Evolutionary conservation across 2,329 filamentous ascomycete genomes (phyloP), one percentile per base, ranked within the genome.

Genomic region (Paecilomyces niveus): DNA sequence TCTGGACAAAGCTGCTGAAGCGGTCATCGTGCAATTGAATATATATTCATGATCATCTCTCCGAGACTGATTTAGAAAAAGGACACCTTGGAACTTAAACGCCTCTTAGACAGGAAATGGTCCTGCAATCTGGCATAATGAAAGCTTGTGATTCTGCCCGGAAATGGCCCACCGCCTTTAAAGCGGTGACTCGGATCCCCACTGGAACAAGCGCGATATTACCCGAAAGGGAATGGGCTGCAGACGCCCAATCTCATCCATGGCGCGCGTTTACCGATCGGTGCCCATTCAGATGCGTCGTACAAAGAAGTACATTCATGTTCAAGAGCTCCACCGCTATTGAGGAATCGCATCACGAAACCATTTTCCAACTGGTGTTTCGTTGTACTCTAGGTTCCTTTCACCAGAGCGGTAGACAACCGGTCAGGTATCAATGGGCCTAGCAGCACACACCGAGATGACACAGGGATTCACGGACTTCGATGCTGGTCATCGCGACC

Each of bases 401-500:
- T 26, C 4, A 9, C 45, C 22, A 11, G 18, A 49, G 13, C 32
- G 21, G 15, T 24, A 5, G 21, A 24, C 13, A n/a, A 24, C 15
- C 13, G 26, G 50, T 52, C 9, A 9, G 50, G 6, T 10, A 52
- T 26, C 24, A 5, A 26, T 21, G 10, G 50, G 50, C 22, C 21
- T 57, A 56, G 62, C 64, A 59, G 65, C 67, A 60, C 63, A 59
- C 58, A 62, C 66, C 58, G 64, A 68, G 32, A 75, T 74, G 69
- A 63, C 67, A 55, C 70, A 71, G 58, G 69, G 68, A 51, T 75
- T 76, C 65, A 69, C 70, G 59, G 73, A 77, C 61, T 77, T 79
- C 63, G 75, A 78, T 60, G 70, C 76, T 39, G 76, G 74, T 60
- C 77, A 80, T 68, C 72, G 75, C 54, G 77, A 95, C 72, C 82